Percentiles rank a stretch among this genome's conserved stretches.
Evolutionary conservation across 2,329 filamentous ascomycete genomes (phyloP).

Genomic region (Ophiostoma himal-ulmi): DNA sequence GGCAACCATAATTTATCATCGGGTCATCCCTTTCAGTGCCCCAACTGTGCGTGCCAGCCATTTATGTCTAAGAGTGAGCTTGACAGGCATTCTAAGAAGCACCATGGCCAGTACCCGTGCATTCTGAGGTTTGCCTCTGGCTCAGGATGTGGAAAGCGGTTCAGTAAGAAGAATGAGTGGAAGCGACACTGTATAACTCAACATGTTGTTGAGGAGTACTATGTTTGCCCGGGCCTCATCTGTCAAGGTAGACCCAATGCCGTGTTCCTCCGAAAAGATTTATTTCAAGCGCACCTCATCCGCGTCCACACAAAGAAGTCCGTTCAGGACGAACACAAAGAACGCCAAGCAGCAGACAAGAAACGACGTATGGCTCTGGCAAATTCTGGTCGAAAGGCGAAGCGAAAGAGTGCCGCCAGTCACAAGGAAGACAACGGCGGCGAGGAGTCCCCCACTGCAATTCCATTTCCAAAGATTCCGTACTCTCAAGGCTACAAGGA

Average conservation of each 20-base stretch:
- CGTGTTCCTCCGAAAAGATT: neutral
- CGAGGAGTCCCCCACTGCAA: neutral
- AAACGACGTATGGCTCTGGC: no score
- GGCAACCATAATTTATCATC: neutral
- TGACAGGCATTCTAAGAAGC: neutral
- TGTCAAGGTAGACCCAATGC: slow-evolving; percentile 25
- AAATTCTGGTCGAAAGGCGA: neutral
- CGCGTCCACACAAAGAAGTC: neutral
- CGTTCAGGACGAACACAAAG: neutral
- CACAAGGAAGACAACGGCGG: neutral
- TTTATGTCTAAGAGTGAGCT: neutral
- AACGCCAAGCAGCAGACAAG: neutral
- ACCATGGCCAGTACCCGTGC: neutral
- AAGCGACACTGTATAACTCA: slow-evolving; percentile 80
- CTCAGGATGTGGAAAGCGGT: slow-evolving; percentile 69
- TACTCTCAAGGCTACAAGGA: neutral
- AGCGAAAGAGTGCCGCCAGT: neutral
- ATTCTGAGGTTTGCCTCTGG: slow-evolving; percentile 41
- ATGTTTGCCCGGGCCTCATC: slow-evolving; percentile 61
- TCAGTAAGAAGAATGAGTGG: slow-evolving; percentile 88
- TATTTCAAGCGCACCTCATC: neutral
- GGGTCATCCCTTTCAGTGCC: neutral
- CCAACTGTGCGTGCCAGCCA: neutral
- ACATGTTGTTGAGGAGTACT: slow-evolving; percentile 69
- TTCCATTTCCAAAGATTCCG: neutral